Evolutionary conservation across 2,329 filamentous ascomycete genomes (phyloP).

Genomic region (Tetracladium maxilliforme): DNA sequence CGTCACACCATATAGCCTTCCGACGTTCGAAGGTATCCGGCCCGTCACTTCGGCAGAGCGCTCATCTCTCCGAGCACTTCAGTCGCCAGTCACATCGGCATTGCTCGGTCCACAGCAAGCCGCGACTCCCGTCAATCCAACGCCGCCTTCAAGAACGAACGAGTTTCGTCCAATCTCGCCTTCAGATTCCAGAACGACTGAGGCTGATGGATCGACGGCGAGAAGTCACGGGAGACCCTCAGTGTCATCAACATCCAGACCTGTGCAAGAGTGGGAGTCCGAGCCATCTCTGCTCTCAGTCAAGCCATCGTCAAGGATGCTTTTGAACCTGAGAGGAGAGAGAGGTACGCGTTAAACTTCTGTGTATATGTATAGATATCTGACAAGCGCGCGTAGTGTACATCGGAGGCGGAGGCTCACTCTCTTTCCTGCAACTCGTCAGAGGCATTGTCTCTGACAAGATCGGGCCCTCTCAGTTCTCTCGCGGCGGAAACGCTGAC

Average conservation of each 20-base stretch:
- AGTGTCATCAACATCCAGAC: background rate
- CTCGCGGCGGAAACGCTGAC: conserved; percentile 31
- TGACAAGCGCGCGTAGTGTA: too few species aligned
- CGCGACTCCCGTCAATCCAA: too few species aligned
- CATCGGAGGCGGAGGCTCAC: conserved; percentile 31
- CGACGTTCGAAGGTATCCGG: background rate
- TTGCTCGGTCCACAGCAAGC: too few species aligned
- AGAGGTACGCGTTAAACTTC: conserved; percentile 19
- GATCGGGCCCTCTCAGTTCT: conserved; percentile 38
- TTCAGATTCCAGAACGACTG: too few species aligned
- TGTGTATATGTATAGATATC: too few species aligned
- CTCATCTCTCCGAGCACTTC: too few species aligned
- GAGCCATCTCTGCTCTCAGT: too few species aligned
- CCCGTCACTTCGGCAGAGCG: background rate
- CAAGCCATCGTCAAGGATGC: conserved; percentile 21
- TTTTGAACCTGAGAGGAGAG: conserved; percentile 35
- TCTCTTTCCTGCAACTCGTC: conserved; percentile 40
- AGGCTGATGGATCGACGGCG: background rate
- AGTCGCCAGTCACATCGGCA: too few species aligned
- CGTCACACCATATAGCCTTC: background rate
- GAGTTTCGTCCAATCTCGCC: too few species aligned
- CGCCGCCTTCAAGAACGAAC: too few species aligned
- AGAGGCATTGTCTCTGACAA: conserved; percentile 29
- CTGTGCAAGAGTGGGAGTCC: conserved; percentile 1
- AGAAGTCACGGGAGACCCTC: conserved; percentile 3